Conservation (phyloP, 176 grass and related monocot species). For the Oryza australiensis region DNA sequence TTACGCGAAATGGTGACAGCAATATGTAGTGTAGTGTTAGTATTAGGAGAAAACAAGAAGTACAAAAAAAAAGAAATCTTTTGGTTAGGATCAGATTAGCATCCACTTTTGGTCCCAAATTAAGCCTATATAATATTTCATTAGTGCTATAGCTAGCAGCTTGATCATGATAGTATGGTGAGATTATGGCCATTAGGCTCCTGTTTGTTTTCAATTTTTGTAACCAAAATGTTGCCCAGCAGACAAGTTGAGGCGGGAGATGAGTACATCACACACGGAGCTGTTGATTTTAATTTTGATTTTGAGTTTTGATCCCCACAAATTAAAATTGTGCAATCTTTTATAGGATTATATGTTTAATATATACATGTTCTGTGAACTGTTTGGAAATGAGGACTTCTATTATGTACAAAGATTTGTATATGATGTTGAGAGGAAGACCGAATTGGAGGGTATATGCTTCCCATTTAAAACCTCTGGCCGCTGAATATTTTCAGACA, state of each 20-base stretch:
- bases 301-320: background rate
- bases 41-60: constrained; percentile 6
- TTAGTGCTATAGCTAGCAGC: background rate
- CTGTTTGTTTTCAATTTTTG: background rate
- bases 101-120: constrained; percentile 17
- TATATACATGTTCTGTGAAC: background rate
- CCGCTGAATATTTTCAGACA: background rate
- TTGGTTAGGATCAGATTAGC: constrained; percentile 8
- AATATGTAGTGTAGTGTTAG: background rate
- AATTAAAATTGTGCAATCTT: background rate
- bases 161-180: background rate
- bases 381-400: background rate
- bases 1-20: background rate
- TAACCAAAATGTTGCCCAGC: background rate
- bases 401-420: background rate
- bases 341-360: background rate
- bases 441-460: background rate
- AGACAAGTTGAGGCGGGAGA: background rate
- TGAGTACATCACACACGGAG: background rate
- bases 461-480: background rate
- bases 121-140: background rate
- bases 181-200: background rate
- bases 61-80: background rate
- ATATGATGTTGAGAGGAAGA: background rate
- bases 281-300: background rate